Base-by-base conservation (phyloP, 768 basidiomycete genomes). In the Mycena leptocephala region DNA sequence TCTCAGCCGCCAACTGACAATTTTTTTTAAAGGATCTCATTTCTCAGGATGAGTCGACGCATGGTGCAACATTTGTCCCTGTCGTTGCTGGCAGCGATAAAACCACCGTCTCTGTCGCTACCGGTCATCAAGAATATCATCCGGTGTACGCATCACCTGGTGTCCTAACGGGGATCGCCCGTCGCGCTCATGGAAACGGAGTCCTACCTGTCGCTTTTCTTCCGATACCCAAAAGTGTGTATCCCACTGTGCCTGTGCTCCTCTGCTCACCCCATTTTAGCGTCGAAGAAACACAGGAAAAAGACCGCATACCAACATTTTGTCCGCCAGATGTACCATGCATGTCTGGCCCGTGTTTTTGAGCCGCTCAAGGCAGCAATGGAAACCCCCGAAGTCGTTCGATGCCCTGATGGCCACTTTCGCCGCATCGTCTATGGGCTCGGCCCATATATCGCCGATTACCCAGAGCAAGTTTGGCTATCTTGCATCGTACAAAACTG, bases 391-490 rank as follows among this genome's bases (percentile, higher is more conserved):
- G 70, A 77, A 24, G 62, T 83, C 22, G 22, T 69, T 1, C 32
- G n/a, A 2, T 84, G 82, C 55, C 73, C 82, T 6, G 83, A 85
- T 68, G 72, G 76, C 0, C 79, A 85, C 55, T 85, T 70, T 77
- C 78, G 80, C 2, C 70, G 77, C 1, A 79, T 76, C 1, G 79
- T 85, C 5, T 84, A 81, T 70, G 78, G 70, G 6, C 51, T 85
- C 16, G 83, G 80, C 0, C 79, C 81, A 0, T 84, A 79, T 53
- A 83, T 85, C 58, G 82, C 82, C 0, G 82, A 85, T 66, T 85
- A 84, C 70, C 82, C 81, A 22, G 84, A 85, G 62, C 84, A 85
- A 58, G 80, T 80, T 0, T 41, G 77, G 11, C 37, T 82, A 0
- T 72, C 79, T 1, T 74, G 82, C 33, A 79, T 80, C 26, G 79